phyloP scores from a whole-genome alignment of 257 asterid genomes.

The Avicennia marina region DNA sequence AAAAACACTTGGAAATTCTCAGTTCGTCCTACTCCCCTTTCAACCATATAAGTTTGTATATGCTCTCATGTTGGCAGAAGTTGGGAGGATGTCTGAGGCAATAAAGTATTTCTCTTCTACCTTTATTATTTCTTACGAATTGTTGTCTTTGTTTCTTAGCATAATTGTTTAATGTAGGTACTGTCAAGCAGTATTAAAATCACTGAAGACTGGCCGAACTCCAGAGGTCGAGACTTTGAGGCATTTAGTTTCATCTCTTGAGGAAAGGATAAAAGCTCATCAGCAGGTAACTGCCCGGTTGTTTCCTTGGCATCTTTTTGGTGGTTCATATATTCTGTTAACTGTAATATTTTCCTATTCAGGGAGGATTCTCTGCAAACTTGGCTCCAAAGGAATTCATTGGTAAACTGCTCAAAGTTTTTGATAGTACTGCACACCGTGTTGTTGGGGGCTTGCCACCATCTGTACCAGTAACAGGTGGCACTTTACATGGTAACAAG shows the following conservation, averaged over 20 bases:
- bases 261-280: slow-evolving; percentile 87
- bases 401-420: slow-evolving; percentile 76
- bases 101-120: slow-evolving; percentile 49
- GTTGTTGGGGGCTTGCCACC: slow-evolving; percentile 84
- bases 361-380: slow-evolving; percentile 96
- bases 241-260: slow-evolving; percentile 66
- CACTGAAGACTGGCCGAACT: slow-evolving; percentile 80
- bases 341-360: slow-evolving; percentile 26
- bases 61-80: slow-evolving; percentile 95
- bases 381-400: slow-evolving; percentile 74
- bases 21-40: slow-evolving; percentile 81
- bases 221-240: slow-evolving; percentile 75
- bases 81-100: slow-evolving; percentile 90
- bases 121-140: slow-evolving; percentile 8
- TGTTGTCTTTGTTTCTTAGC: slow-evolving; percentile 16
- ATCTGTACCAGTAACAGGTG: slow-evolving; percentile 42
- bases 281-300: slow-evolving; percentile 56
- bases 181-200: slow-evolving; percentile 79
- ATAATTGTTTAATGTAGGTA: slow-evolving; percentile 49
- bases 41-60: slow-evolving; percentile 93
- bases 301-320: background rate
- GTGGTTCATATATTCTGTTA: slow-evolving; percentile 11
- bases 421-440: slow-evolving; percentile 77
- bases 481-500: slow-evolving; percentile 40
- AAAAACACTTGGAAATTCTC: slow-evolving; percentile 88